phyloP scores from a whole-genome alignment of 176 grass and related monocot species.

The Stipa capillata region DNA sequence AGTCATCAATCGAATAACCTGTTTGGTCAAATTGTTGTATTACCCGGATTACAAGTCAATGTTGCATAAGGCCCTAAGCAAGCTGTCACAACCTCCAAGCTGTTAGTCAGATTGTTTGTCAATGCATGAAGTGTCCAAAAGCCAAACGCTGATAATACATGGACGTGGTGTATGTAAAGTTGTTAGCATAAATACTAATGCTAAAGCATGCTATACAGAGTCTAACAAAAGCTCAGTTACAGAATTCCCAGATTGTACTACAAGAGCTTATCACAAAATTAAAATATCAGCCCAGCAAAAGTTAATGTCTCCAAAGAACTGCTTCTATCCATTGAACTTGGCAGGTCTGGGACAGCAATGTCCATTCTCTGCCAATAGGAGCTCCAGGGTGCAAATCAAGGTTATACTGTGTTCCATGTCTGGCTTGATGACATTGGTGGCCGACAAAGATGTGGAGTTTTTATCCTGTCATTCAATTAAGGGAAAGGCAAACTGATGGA shows the following conservation, averaged over 20 bases:
- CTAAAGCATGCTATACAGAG: not conserved
- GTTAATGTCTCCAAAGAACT: not conserved
- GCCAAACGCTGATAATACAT: not conserved
- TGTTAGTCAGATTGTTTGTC: not conserved
- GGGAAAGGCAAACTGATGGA: not conserved
- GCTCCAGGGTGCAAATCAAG: too few relatives aligned
- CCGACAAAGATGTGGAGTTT: too few relatives aligned
- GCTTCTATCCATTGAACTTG: too few relatives aligned
- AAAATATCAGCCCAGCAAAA: not conserved
- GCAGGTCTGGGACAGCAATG: too few relatives aligned
- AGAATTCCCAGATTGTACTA: not conserved
- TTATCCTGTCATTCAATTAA: not conserved
- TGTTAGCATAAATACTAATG: not conserved
- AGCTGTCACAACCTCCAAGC: not conserved
- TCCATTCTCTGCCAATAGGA: too few relatives aligned
- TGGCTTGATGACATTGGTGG: too few relatives aligned
- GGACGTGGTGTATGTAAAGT: not conserved
- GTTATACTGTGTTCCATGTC: too few relatives aligned
- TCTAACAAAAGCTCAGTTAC: not conserved
- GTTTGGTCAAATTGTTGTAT: not conserved
- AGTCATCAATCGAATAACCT: not conserved
- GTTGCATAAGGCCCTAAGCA: not conserved
- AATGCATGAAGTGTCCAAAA: not conserved
- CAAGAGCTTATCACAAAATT: not conserved
- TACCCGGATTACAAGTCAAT: not conserved